Evolutionary conservation across 2,329 filamentous ascomycete species (phyloP).

Genomic region (Ophiostoma novo-ulmi): DNA sequence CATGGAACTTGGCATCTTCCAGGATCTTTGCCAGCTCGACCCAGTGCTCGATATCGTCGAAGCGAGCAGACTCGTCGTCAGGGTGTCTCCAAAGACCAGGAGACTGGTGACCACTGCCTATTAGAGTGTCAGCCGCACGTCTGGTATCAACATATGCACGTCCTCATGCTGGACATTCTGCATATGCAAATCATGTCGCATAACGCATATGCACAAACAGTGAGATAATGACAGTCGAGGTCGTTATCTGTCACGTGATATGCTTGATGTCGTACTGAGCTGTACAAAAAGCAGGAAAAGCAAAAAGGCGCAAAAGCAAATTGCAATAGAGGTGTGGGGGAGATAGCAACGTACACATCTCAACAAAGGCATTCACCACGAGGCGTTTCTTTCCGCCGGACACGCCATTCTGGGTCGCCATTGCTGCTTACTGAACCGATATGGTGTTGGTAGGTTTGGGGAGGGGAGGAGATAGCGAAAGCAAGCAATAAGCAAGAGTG

Average conservation of each 20-base stretch:
- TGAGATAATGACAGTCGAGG: not conserved
- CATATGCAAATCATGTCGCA: not conserved
- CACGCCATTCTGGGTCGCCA: constrained; percentile 10
- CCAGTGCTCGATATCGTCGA: constrained; percentile 58
- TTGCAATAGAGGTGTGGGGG: not conserved
- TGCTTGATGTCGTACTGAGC: not conserved
- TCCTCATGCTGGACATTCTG: not conserved
- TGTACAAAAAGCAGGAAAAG: too few species aligned
- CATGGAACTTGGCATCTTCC: constrained; percentile 57
- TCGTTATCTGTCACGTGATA: not conserved
- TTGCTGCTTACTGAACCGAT: not conserved
- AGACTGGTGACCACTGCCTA: constrained; percentile 42
- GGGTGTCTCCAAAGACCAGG: constrained; percentile 56
- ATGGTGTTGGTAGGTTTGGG: not conserved
- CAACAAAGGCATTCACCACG: constrained; percentile 16
- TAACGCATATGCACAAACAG: not conserved
- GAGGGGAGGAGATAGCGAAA: not conserved
- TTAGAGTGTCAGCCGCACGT: not conserved
- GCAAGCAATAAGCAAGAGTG: not conserved
- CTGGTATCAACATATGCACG: not conserved
- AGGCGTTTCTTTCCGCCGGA: constrained; percentile 16
- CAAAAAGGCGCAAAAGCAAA: not conserved
- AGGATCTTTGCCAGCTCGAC: constrained; percentile 54
- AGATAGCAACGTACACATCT: constrained; percentile 3
- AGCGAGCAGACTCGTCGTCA: constrained; percentile 57